A percentile compares a stretch with the other conserved stretches of the same genome.
Conservation (phyloP, 2,329 filamentous ascomycete species). For the Didymella exigua region DNA sequence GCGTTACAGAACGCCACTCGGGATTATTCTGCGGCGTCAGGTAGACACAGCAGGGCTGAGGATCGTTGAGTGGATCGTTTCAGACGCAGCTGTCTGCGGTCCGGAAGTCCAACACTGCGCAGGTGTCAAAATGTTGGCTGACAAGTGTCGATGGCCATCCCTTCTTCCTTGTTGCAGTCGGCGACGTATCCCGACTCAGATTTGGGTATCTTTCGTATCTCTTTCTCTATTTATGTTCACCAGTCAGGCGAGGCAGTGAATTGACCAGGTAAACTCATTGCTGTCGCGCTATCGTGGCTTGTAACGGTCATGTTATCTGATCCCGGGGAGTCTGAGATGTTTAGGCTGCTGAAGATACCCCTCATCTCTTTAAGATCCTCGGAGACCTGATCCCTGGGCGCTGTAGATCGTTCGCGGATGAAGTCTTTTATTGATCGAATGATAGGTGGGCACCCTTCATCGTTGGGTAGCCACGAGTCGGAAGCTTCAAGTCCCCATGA, state of each 20-base stretch:
- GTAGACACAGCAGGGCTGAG: slow-evolving; percentile 27
- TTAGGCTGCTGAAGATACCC: slow-evolving; percentile 63
- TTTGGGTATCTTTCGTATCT: background rate
- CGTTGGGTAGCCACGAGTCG: slow-evolving; percentile 88
- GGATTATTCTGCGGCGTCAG: slow-evolving; percentile 21
- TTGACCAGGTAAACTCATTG: background rate
- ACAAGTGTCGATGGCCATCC: background rate
- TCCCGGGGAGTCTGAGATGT: slow-evolving; percentile 43
- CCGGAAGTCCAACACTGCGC: background rate
- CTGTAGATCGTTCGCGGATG: slow-evolving; percentile 73
- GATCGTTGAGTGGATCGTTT: slow-evolving; percentile 26
- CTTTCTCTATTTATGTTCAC: background rate
- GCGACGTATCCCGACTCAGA: background rate
- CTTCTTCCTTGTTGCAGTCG: background rate
- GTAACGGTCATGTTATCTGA: slow-evolving; percentile 37
- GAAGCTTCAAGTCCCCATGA: slow-evolving; percentile 75
- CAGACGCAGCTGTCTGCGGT: slow-evolving; percentile 17
- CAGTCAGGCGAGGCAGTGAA: slow-evolving; percentile 9
- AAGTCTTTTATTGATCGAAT: slow-evolving; percentile 79
- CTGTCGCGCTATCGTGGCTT: slow-evolving; percentile 24
- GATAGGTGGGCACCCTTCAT: slow-evolving; percentile 75
- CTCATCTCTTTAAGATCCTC: slow-evolving; percentile 77
- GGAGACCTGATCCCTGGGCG: slow-evolving; percentile 55
- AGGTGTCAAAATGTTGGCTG: background rate
- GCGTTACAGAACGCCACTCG: slow-evolving; percentile 38